These are phyloP conservation scores for Penicillium sclerotiorum DNA, from an alignment of 2,329 filamentous ascomycete species.

Conservation along the genomic window DNA sequence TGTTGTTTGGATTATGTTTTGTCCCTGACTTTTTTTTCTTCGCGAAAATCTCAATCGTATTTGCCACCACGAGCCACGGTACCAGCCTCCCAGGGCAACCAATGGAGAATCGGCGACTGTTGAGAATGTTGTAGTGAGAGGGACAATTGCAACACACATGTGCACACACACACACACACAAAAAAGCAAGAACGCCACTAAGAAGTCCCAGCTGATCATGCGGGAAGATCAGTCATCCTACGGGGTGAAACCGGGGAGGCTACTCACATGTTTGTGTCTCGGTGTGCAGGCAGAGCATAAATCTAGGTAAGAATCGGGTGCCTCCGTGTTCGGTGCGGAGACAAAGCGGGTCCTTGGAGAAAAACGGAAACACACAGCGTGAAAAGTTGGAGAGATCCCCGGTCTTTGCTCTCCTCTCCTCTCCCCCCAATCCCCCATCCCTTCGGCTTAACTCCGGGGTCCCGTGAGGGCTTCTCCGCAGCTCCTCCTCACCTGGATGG, in stretches of 20 bases:
- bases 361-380: slow-evolving; percentile 1
- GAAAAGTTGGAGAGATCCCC: slow-evolving; percentile 18
- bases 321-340: slow-evolving; percentile 25
- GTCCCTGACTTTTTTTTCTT: not conserved
- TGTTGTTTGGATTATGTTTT: not conserved
- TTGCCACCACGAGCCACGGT: slow-evolving; percentile 21
- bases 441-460: slow-evolving; percentile 28
- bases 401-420: slow-evolving; percentile 5
- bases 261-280: too few relatives aligned
- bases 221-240: slow-evolving; percentile 3
- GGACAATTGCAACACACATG: too few relatives aligned
- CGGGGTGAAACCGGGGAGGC: slow-evolving; percentile 18
- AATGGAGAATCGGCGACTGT: too few relatives aligned
- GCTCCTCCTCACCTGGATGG: not conserved
- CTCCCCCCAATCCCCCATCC: slow-evolving; percentile 6
- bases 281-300: not conserved
- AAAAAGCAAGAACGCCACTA: slow-evolving; percentile 16
- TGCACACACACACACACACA: too few relatives aligned
- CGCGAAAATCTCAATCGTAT: not conserved
- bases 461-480: slow-evolving; percentile 8
- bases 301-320: slow-evolving; percentile 7
- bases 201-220: slow-evolving; percentile 12
- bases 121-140: too few relatives aligned
- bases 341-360: slow-evolving; percentile 12
- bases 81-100: not conserved